Percentiles rank a stretch among this genome's conserved stretches.
Evolutionary conservation across 495 filamentous ascomycete genomes (phyloP).

Genomic region (Penicillium herquei): DNA sequence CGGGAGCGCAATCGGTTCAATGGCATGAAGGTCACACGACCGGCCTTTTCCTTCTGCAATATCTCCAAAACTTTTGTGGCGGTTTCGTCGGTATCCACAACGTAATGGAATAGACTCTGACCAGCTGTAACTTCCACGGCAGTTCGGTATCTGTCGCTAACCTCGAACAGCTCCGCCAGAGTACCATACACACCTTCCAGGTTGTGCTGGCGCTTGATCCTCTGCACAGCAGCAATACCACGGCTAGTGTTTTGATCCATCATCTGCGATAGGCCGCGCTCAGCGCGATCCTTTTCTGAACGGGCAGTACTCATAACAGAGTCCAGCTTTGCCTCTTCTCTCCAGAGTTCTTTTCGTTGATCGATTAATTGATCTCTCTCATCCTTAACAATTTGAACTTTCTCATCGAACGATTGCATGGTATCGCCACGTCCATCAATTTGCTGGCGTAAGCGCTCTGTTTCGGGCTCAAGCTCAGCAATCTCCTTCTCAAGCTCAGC

Average conservation of each 20-base stretch:
- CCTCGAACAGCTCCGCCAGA: slow-evolving; percentile 83
- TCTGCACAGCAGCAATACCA: slow-evolving; percentile 77
- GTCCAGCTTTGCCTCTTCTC: slow-evolving; percentile 84
- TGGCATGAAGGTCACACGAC: slow-evolving; percentile 95
- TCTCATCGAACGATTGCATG: slow-evolving; percentile 64
- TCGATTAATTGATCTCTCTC: slow-evolving; percentile 76
- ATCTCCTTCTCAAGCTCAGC: slow-evolving; percentile 68
- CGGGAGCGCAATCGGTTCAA: slow-evolving; percentile 73
- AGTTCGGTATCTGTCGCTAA: slow-evolving; percentile 79
- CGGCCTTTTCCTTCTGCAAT: slow-evolving; percentile 73
- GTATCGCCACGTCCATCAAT: slow-evolving; percentile 77
- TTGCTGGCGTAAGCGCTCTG: slow-evolving; percentile 63
- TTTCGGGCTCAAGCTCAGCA: slow-evolving; percentile 66
- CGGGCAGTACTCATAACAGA: slow-evolving; percentile 72
- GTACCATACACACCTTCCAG: slow-evolving; percentile 91
- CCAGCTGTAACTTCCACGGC: slow-evolving; percentile 93
- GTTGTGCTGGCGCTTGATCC: slow-evolving; percentile 71
- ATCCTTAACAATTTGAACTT: slow-evolving; percentile 78
- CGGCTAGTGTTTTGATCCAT: slow-evolving; percentile 87
- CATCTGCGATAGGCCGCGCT: slow-evolving; percentile 71
- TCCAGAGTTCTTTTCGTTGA: slow-evolving; percentile 84
- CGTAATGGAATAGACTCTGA: slow-evolving; percentile 91
- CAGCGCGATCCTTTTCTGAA: slow-evolving; percentile 70
- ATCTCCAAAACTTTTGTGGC: slow-evolving; percentile 77
- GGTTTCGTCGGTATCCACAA: slow-evolving; percentile 90